Evolutionary conservation across 2,329 filamentous ascomycete species (phyloP), one percentile per base, ranked within the genome.

Genomic region (Alternaria sp.): DNA sequence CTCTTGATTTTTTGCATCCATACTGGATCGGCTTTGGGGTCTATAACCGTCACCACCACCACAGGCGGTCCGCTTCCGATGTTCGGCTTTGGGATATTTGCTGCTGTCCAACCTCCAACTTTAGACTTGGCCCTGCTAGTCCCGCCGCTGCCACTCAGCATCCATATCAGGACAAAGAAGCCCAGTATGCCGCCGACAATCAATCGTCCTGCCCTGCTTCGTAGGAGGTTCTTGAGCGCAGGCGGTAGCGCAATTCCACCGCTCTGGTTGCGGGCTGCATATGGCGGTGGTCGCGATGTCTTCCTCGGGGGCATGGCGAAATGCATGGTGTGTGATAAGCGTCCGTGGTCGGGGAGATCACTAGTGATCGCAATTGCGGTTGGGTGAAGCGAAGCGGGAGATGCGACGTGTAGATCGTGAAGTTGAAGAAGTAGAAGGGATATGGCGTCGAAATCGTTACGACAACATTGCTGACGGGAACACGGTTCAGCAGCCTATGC

Each of bases 231-330:
- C 56, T 87, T 74, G 62, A 83, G 72, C 49, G 87, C 78, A 64
- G 86, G 78, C n/a, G 75, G 75, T 25, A 77, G 64, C 10, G 64
- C 63, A 40, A 73, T 59, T n/a, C 60, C 59, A 14, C 58, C 54
- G 32, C 61, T 70, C 73, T 88, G 82, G 66, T 86, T 84, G 73
- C 88, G 85, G 49, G 86, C 84, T 66, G 85, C 85, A 80, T 92
- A 94, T 30, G 90, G 89, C 67, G 89, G 87, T 68, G 91, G 88
- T 75, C 90, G 89, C 67, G 92, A 94, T 74, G 87, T 89, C 82
- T 94, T 97, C 79, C 93, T 90, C 73, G 92, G 88, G 57, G 93
- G 93, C 72, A 96, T 89, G 66, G 94, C 93, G 84, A 94, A 93
- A 79, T 97, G 94, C 93, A 97, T 82, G 60, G 69, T 75, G 70